These are phyloP conservation scores for Calonectria honghensis DNA, from an alignment of 2,329 filamentous ascomycete species.

Conservation along the genomic window DNA sequence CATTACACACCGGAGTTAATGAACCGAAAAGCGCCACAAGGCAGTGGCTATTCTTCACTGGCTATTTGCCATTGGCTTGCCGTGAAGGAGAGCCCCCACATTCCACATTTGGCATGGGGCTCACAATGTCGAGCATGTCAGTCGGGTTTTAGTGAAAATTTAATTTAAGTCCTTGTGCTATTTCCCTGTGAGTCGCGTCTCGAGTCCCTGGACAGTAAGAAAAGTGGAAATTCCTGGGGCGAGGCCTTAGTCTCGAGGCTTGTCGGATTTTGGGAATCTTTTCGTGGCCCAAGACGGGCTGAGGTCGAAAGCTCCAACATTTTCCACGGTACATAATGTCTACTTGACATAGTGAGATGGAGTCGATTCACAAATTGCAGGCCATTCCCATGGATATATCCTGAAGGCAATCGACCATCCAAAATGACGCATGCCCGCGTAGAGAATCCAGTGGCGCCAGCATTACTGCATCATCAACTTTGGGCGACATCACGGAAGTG, in stretches of 20 bases:
- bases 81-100: background rate
- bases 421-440: background rate
- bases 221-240: background rate
- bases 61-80: background rate
- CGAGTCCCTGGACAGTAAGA: background rate
- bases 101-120: background rate
- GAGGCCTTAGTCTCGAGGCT: background rate
- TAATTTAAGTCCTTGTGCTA: background rate
- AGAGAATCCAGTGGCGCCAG: background rate
- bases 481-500: background rate
- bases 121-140: background rate
- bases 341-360: background rate
- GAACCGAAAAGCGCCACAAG: background rate
- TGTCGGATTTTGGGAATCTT: background rate
- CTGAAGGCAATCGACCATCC: too few relatives aligned
- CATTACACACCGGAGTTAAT: background rate
- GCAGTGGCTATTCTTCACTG: too few relatives aligned
- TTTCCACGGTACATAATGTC: background rate
- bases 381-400: background rate
- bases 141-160: background rate
- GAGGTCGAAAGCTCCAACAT: background rate
- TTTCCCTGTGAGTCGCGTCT: background rate
- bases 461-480: background rate
- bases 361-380: background rate
- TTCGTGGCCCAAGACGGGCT: background rate